Evolutionary conservation across 805 yeast genomes (phyloP).

Genomic region (Zygosaccharomyces kombuchaensis): DNA sequence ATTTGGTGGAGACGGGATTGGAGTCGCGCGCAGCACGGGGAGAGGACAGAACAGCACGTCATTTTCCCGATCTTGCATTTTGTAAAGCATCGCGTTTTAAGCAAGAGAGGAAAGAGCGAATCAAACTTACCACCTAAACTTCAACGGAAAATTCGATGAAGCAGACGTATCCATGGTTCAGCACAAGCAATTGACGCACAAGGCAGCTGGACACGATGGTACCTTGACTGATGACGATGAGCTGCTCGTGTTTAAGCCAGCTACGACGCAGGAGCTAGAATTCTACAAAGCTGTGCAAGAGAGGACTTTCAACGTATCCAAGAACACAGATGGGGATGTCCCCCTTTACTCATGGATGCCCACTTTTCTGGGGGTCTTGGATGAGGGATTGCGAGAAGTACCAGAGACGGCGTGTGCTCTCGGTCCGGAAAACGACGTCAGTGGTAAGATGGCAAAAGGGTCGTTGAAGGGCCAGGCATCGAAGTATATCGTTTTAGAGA

Average conservation of each 20-base stretch:
- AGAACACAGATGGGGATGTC: slow-evolving; percentile 24
- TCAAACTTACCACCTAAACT: neutral
- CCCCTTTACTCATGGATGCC: slow-evolving; percentile 31
- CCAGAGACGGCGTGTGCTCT: slow-evolving; percentile 5
- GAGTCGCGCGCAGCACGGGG: neutral
- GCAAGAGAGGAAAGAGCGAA: neutral
- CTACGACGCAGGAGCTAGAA: slow-evolving; percentile 60
- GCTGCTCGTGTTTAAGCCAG: slow-evolving; percentile 66
- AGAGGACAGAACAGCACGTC: neutral
- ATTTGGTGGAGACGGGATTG: neutral
- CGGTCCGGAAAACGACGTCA: neutral
- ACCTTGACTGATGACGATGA: slow-evolving; percentile 60
- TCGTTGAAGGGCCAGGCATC: slow-evolving; percentile 5
- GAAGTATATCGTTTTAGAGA: slow-evolving; percentile 61
- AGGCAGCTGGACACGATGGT: slow-evolving; percentile 94
- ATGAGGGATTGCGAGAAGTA: slow-evolving; percentile 19
- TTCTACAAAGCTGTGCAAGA: slow-evolving; percentile 49
- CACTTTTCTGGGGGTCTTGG: slow-evolving; percentile 27
- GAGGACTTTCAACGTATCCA: slow-evolving; percentile 10
- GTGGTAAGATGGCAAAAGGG: slow-evolving; percentile 1
- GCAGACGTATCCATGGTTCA: slow-evolving; percentile 4
- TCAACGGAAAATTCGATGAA: neutral
- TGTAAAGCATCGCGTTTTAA: neutral
- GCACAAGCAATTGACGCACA: slow-evolving; percentile 39
- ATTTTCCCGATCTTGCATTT: neutral